A percentile compares a stretch with the other conserved stretches of the same genome.
Evolutionary conservation across 2,329 filamentous ascomycete species (phyloP).

Genomic region (Pseudocercospora fuligena): DNA sequence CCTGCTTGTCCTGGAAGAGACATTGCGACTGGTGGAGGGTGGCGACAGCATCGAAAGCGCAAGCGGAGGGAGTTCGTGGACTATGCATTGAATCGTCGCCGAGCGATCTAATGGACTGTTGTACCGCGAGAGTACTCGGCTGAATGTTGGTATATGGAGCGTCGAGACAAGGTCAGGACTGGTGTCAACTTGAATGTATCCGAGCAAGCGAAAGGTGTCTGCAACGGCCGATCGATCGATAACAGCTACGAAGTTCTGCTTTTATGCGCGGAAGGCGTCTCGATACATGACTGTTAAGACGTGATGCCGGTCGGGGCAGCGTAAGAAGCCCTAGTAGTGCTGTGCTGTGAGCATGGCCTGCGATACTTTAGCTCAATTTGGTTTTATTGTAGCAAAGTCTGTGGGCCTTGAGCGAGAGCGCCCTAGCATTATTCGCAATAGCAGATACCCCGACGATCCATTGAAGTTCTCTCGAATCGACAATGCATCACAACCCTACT

Average conservation of each 20-base stretch:
- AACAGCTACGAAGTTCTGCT: not conserved
- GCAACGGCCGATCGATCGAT: not conserved
- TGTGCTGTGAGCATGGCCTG: not conserved
- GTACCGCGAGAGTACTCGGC: not conserved
- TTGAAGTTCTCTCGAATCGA: too few relatives aligned
- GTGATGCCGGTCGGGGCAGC: too few relatives aligned
- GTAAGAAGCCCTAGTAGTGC: not conserved
- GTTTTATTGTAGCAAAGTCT: not conserved
- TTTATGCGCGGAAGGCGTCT: not conserved
- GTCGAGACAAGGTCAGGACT: not conserved
- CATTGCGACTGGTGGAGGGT: conserved; percentile 42
- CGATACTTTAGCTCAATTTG: not conserved
- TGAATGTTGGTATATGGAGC: not conserved
- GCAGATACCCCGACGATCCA: too few relatives aligned
- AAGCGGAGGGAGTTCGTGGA: conserved; percentile 40
- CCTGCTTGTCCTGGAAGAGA: conserved; percentile 45
- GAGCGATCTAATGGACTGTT: not conserved
- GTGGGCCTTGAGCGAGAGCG: too few relatives aligned
- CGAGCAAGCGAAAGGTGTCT: not conserved
- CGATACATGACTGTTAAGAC: too few relatives aligned
- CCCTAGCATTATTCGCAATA: too few relatives aligned
- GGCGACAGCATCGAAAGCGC: conserved; percentile 34
- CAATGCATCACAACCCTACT: too few relatives aligned
- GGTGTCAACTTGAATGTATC: not conserved
- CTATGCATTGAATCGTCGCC: conserved; percentile 5